These are phyloP conservation scores for Priceomyces fermenticarens DNA, from an alignment of 805 yeast genomes.

Conservation along the genomic window DNA sequence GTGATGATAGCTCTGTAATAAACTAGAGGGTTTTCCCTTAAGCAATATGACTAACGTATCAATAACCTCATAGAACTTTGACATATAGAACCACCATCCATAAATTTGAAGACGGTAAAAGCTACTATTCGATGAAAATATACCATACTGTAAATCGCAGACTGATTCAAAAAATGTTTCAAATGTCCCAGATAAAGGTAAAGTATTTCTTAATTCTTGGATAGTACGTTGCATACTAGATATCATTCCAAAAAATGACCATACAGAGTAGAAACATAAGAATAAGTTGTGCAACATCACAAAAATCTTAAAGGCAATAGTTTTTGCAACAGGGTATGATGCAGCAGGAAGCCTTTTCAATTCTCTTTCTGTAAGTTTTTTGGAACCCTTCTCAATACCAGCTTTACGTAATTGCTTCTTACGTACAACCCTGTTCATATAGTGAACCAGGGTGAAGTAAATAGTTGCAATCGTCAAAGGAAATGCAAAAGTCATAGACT, in stretches of 20 bases:
- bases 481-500: conserved; percentile 47
- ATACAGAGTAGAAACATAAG: conserved; percentile 62
- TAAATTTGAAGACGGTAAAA: conserved; percentile 47
- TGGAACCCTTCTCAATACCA: conserved; percentile 14
- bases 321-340: conserved; percentile 49
- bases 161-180: conserved; percentile 58
- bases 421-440: conserved; percentile 45
- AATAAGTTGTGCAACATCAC: conserved; percentile 61
- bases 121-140: conserved; percentile 37
- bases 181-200: conserved; percentile 15
- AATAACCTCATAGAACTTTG: conserved; percentile 69
- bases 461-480: conserved; percentile 57
- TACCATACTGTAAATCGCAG: conserved; percentile 58
- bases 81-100: conserved; percentile 66
- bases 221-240: conserved; percentile 44
- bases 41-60: conserved; percentile 66
- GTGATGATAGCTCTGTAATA: conserved; percentile 73
- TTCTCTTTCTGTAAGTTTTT: conserved; percentile 13
- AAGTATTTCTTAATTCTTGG: conserved; percentile 6
- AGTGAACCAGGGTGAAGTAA: conserved; percentile 59
- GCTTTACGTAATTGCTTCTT: conserved; percentile 42
- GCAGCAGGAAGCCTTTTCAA: conserved; percentile 46
- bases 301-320: conserved; percentile 45
- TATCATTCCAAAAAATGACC: conserved; percentile 71
- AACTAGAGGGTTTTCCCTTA: conserved; percentile 64